Base-by-base conservation (phyloP, 2,329 filamentous ascomycete genomes). In the Colletotrichum truncatum region DNA sequence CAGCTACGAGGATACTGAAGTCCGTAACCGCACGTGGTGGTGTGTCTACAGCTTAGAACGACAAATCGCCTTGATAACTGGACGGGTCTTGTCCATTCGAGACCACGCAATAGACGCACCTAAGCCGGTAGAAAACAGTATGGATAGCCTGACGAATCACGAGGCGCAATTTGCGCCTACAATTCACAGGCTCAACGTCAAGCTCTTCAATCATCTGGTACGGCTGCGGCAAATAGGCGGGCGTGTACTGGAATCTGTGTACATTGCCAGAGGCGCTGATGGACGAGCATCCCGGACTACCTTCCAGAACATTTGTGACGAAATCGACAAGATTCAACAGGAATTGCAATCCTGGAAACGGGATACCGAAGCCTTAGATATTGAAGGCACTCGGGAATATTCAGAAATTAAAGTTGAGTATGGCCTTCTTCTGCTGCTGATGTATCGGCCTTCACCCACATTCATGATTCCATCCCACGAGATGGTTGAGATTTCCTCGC, bases 361-460 rank as follows among this genome's bases (percentile, higher is more conserved):
- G 6, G 51, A 70, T 1, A 55, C 72, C 12, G 59, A 67, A 7
- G 36, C 54, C 4, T 21, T 67, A 7, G 58, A 68, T 4, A 16
- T 73, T 10, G 70, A 71, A 28, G 68, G 64, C 1, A 68, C 70
- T 1, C 64, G 70, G 7, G 71, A 72, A 21, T 68, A 72, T 45
- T 70, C 59, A 1, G 70, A 72, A 54, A 51, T 72, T 36, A 72
- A 72, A 52, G 55, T 72, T 9, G 71, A 72, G 38, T 70, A 71
- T 26, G 69, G 68, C 12, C 67, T 72, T 8, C 60, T 72, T 8
- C 60, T 67, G 30, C 49, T 73, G 3, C 58, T 71, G 4, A 39
- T 72, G 11, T 67, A 72, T 34, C 64, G 69, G 3, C 71, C 71
- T 2, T 69, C 62, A 3, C 70, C 70, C 3, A 72, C 71, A 1